A percentile compares a stretch with the other conserved stretches of the same genome.
These are phyloP conservation scores for Eutrema salsugineum DNA, from an alignment of 441 rosid species.

Conservation along the genomic window DNA sequence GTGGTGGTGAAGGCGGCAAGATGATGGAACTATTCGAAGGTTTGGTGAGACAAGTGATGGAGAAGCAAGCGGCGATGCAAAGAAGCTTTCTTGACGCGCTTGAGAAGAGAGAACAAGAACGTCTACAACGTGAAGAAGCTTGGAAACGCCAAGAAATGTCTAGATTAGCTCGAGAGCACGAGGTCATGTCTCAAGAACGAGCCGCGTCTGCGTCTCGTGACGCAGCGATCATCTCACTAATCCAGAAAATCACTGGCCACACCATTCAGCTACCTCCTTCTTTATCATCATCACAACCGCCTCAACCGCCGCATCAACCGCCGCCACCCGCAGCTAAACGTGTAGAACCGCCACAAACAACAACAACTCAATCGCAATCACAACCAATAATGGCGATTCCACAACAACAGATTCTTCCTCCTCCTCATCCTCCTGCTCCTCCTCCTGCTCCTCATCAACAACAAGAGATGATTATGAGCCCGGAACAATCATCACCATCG, in stretches of 20 bases:
- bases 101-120: constrained; percentile 69
- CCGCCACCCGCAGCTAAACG: constrained; percentile 23
- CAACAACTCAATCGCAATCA: neutral
- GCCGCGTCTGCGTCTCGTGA: constrained; percentile 64
- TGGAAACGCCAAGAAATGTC: constrained; percentile 71
- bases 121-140: constrained; percentile 64
- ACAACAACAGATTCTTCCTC: constrained; percentile 36
- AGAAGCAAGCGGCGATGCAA: constrained; percentile 77
- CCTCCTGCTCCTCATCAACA: constrained; percentile 17
- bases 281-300: constrained; percentile 11
- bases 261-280: constrained; percentile 58
- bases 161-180: constrained; percentile 54
- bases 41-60: constrained; percentile 65
- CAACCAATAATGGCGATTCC: constrained; percentile 32
- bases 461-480: constrained; percentile 30
- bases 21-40: constrained; percentile 70
- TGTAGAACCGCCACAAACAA: too few relatives aligned
- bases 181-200: constrained; percentile 57
- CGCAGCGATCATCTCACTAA: constrained; percentile 53
- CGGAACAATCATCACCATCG: constrained; percentile 34
- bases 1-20: constrained; percentile 27
- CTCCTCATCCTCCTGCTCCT: constrained; percentile 24
- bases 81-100: constrained; percentile 59
- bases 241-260: constrained; percentile 74
- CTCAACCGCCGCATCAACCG: constrained; percentile 25